Evolutionary conservation across 164 flowering plant genomes (phyloP).

Genomic region (Echeveria elegans): DNA sequence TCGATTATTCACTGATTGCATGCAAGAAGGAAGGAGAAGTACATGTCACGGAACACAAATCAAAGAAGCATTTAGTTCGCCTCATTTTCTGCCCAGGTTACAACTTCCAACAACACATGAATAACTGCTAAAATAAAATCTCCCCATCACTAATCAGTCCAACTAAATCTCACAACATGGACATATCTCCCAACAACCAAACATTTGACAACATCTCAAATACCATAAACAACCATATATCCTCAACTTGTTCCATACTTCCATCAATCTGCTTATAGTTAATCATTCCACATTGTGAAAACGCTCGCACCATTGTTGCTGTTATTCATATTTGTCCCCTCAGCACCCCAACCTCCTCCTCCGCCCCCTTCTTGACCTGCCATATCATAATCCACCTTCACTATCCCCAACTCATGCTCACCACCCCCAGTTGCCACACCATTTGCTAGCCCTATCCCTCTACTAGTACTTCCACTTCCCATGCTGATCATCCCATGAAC

Average conservation of each 20-base stretch:
- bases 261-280: neutral
- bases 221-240: too few species aligned
- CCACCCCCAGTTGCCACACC: neutral
- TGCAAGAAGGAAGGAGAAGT: too few species aligned
- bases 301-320: slow-evolving; percentile 23
- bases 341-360: slow-evolving; percentile 31
- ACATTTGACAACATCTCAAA: too few species aligned
- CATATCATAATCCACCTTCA: slow-evolving; percentile 65
- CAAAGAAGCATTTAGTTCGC: too few species aligned
- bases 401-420: slow-evolving; percentile 13
- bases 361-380: slow-evolving; percentile 27
- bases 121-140: too few species aligned
- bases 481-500: slow-evolving; percentile 39
- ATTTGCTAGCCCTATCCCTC: slow-evolving; percentile 18
- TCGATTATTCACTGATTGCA: too few species aligned
- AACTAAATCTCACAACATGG: too few species aligned
- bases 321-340: slow-evolving; percentile 10
- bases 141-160: too few species aligned
- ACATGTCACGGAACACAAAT: too few species aligned
- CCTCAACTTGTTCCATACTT: neutral
- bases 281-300: slow-evolving; percentile 71
- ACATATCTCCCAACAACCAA: too few species aligned
- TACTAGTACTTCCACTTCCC: slow-evolving; percentile 22
- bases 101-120: too few species aligned
- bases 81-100: too few species aligned